Percentiles rank a stretch among this genome's conserved stretches.
These are phyloP conservation scores for Kodamaea anthophila DNA, from an alignment of 1,139 yeast species.

Conservation along the genomic window DNA sequence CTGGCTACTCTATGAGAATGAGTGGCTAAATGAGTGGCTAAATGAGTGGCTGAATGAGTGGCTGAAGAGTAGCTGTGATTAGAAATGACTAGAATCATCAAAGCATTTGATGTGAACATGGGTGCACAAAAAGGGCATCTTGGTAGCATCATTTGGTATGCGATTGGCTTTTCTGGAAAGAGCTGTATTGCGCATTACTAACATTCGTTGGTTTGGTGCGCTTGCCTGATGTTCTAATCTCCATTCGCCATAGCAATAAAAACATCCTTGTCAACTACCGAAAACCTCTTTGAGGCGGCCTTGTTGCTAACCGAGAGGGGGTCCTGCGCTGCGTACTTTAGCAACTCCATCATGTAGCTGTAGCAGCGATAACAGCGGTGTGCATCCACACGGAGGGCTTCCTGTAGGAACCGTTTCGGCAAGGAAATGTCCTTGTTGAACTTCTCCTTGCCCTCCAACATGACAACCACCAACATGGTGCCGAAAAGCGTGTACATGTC, in stretches of 20 bases:
- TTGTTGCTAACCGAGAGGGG: constrained; percentile 27
- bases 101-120: too few species aligned
- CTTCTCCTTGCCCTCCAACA: constrained; percentile 25
- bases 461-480: constrained; percentile 24
- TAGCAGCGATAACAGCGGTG: constrained; percentile 28
- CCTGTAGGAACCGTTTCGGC: constrained; percentile 20
- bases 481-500: constrained; percentile 32
- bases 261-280: constrained; percentile 12
- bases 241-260: constrained; percentile 14
- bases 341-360: constrained; percentile 24
- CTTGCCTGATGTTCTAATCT: neutral
- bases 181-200: too few species aligned
- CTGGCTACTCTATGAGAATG: too few species aligned
- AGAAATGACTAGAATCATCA: too few species aligned
- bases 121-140: too few species aligned
- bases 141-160: too few species aligned
- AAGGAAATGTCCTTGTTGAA: constrained; percentile 15
- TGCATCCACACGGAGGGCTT: constrained; percentile 15
- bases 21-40: too few species aligned
- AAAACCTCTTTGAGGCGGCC: constrained; percentile 23
- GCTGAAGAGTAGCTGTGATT: too few species aligned
- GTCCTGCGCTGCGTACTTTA: constrained; percentile 23
- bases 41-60: too few species aligned
- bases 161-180: too few species aligned
- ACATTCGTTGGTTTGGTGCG: neutral